Base-by-base conservation (phyloP, 768 basidiomycete genomes). In the Trametes punicea region DNA sequence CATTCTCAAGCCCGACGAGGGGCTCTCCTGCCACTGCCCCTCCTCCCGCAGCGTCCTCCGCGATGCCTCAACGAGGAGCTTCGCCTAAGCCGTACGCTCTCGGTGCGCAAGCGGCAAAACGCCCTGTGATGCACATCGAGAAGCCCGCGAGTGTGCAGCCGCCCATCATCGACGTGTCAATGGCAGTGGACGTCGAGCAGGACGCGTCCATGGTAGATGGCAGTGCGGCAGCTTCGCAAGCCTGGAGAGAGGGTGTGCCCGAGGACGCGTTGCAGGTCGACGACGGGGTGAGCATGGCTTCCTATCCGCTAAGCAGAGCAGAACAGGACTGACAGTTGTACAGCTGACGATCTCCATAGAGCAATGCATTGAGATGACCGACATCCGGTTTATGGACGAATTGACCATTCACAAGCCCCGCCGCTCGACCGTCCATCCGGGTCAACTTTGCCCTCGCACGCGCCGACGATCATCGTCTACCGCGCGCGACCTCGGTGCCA, bases 351-450 rank as follows among this genome's bases (percentile, higher is more conserved):
- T 92, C 65, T 89, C 88, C 0, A 88, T 92, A 41, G 81, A 83
- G 27, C 84, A 90, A 55, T 92, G 92, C 74, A 86, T 92, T 60
- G 74, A 77, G 33, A 83, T 90, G 79, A 91, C 90, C 2, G 81
- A 81, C 2, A 84, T 92, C 62, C 83, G 81, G 55, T 92, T 92
- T 67, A 88, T 92, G 87, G 90, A 92, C 52, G 84, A 90, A 57
- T 71, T 91, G 11, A 81, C 86, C 11, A 86, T 82, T 26, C 63
- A 52, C 9, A 61, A 61, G 11, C 88, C 90, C n/a, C 79, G 90
- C n/a, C 84, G 87, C 7, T 90, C 89, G 4, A 81, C 79, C 6
- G 77, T 88, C 51, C 83, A 81, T 47, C 77, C 82, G 15, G 81
- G 81, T 25, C 77, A 79, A 56, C 74, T 81, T 11, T 75, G 78